Conservation (phyloP, 2,329 filamentous ascomycete genomes). For the Botrytis hyacinthi region DNA sequence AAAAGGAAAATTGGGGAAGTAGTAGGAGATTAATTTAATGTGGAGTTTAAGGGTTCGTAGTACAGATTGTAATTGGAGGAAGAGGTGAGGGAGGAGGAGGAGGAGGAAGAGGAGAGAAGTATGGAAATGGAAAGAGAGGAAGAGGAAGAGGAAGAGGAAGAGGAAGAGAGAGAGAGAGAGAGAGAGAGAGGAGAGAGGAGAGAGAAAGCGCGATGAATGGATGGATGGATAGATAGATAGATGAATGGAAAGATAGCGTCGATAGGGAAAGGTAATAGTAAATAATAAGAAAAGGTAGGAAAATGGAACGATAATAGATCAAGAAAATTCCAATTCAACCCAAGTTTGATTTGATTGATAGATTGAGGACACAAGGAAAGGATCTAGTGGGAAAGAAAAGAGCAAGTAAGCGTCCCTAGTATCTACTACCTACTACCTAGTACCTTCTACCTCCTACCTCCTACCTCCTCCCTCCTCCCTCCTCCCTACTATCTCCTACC, state of each 20-base stretch:
- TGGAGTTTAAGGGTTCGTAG: background rate
- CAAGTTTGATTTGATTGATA: no score
- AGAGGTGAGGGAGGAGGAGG: background rate
- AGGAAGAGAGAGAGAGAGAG: background rate
- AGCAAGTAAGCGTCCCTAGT: no score
- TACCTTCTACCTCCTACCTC: no score
- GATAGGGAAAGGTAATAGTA: background rate
- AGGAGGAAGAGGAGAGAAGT: background rate
- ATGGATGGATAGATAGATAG: background rate
- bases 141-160: background rate
- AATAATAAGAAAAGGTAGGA: background rate
- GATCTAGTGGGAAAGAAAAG: no score
- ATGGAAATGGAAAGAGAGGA: background rate
- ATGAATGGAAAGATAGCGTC: background rate
- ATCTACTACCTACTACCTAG: no score
- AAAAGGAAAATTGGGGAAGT: background rate
- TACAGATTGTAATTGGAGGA: background rate
- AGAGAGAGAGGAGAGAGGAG: background rate
- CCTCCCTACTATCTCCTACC: no score
- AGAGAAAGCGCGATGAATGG: background rate
- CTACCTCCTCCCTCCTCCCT: no score
- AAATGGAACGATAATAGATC: background rate
- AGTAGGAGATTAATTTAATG: constrained; percentile 3
- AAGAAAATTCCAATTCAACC: no score
- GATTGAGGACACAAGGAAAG: no score